Evolutionary conservation across 2,329 filamentous ascomycete genomes (phyloP).

Genomic region (Sphaerostilbella broomeana): DNA sequence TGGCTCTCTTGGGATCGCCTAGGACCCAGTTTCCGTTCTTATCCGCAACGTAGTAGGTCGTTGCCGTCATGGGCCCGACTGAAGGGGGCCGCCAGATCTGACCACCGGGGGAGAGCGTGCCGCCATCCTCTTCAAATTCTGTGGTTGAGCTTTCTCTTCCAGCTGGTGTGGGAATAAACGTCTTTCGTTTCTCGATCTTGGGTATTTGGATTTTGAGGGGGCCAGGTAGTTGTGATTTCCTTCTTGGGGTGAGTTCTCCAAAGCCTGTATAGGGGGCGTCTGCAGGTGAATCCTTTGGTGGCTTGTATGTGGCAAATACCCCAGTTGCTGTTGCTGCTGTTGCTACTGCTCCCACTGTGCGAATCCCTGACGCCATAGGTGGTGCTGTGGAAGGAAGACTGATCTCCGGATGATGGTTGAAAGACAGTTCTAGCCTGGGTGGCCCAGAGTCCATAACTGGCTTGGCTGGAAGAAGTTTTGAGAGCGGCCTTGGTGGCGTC

Average conservation of each 20-base stretch:
- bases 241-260: slow-evolving; percentile 9
- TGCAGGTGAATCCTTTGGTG: background rate
- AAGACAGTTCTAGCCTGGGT: slow-evolving; percentile 3
- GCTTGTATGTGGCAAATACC: slow-evolving; percentile 8
- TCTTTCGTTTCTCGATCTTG: slow-evolving; percentile 6
- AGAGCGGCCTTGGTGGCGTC: slow-evolving; percentile 28
- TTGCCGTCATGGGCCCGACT: slow-evolving; percentile 38
- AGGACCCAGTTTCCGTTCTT: slow-evolving; percentile 49
- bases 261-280: background rate
- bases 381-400: background rate
- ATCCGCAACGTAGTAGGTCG: slow-evolving; percentile 45
- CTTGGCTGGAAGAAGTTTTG: slow-evolving; percentile 40
- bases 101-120: slow-evolving; percentile 27
- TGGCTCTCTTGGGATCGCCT: slow-evolving; percentile 29
- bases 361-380: too few species aligned
- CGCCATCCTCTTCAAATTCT: slow-evolving; percentile 47
- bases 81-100: slow-evolving; percentile 47
- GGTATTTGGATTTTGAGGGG: slow-evolving; percentile 27
- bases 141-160: slow-evolving; percentile 40
- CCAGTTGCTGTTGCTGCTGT: slow-evolving; percentile 2
- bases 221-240: slow-evolving; percentile 16
- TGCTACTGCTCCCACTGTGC: slow-evolving; percentile 3
- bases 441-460: slow-evolving; percentile 33
- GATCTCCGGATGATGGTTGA: slow-evolving; percentile 2
- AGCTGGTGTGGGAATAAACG: slow-evolving; percentile 3